These are phyloP conservation scores for Apiotrichum porosum DNA, from an alignment of 1,284 basidiomycete species.

Conservation along the genomic window DNA sequence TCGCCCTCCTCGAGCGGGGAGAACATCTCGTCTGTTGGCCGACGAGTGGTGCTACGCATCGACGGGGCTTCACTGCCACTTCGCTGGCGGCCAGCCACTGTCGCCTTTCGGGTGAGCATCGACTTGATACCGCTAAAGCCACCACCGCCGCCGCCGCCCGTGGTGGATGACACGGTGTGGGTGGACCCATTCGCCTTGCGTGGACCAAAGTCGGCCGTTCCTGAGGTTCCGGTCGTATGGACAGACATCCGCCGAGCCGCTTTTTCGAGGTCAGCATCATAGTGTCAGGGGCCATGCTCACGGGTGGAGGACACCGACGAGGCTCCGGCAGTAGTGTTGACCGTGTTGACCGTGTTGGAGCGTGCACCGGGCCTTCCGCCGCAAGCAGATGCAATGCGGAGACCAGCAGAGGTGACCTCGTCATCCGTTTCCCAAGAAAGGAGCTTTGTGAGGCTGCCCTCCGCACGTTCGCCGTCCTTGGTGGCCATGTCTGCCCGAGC, in stretches of 20 bases:
- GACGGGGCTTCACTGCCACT: constrained; percentile 24
- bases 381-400: constrained; percentile 28
- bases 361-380: constrained; percentile 10
- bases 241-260: constrained; percentile 7
- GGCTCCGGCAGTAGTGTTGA: not conserved
- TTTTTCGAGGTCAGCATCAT: not conserved
- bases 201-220: constrained; percentile 29
- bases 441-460: constrained; percentile 34
- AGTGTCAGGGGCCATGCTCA: too few species aligned
- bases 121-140: constrained; percentile 48
- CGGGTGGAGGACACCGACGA: not conserved
- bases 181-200: constrained; percentile 31
- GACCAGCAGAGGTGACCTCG: constrained; percentile 33
- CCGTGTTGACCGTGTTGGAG: constrained; percentile 4
- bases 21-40: not conserved
- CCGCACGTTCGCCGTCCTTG: constrained; percentile 39
- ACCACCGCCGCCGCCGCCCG: constrained; percentile 8
- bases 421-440: constrained; percentile 44
- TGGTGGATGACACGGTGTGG: constrained; percentile 10
- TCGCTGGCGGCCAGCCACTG: constrained; percentile 24
- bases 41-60: constrained; percentile 22
- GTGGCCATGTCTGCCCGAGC: constrained; percentile 41
- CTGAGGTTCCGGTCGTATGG: not conserved
- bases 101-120: constrained; percentile 44
- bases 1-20: not conserved